Evolutionary conservation across 1,139 yeast species (phyloP).

Genomic region (Suhomyces anneliseae): DNA sequence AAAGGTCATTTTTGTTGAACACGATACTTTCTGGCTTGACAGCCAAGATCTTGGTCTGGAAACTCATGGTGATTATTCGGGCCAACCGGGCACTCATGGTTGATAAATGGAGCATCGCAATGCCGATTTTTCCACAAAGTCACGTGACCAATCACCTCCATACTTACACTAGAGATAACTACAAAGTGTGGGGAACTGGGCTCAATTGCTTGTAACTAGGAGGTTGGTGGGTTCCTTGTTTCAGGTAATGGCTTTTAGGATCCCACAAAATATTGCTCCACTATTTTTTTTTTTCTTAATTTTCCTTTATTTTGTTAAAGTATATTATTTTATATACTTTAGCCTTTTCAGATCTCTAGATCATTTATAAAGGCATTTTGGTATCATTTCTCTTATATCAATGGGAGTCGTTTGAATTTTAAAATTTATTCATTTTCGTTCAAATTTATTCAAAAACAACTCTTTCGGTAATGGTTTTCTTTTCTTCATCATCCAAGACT

Average conservation of each 20-base stretch:
- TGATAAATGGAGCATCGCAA: not conserved
- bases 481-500: slow-evolving; percentile 55
- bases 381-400: not conserved
- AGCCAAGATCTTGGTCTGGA: slow-evolving; percentile 32
- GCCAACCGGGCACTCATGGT: slow-evolving; percentile 5
- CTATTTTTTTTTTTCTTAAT: too few species aligned
- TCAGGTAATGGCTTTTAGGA: too few species aligned
- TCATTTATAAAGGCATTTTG: too few species aligned
- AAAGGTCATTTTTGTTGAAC: slow-evolving; percentile 22
- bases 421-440: slow-evolving; percentile 7
- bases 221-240: too few species aligned
- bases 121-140: slow-evolving; percentile 2
- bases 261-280: too few species aligned
- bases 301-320: too few species aligned
- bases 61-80: slow-evolving; percentile 12
- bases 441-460: slow-evolving; percentile 24
- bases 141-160: slow-evolving; percentile 2
- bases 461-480: slow-evolving; percentile 51
- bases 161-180: not conserved
- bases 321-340: too few species aligned
- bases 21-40: slow-evolving; percentile 30
- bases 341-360: too few species aligned
- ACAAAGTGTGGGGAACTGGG: too few species aligned
- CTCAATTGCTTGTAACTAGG: too few species aligned
- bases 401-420: too few species aligned